Base-by-base conservation (phyloP, 2,329 filamentous ascomycete genomes). In the Monosporascus sp. region DNA sequence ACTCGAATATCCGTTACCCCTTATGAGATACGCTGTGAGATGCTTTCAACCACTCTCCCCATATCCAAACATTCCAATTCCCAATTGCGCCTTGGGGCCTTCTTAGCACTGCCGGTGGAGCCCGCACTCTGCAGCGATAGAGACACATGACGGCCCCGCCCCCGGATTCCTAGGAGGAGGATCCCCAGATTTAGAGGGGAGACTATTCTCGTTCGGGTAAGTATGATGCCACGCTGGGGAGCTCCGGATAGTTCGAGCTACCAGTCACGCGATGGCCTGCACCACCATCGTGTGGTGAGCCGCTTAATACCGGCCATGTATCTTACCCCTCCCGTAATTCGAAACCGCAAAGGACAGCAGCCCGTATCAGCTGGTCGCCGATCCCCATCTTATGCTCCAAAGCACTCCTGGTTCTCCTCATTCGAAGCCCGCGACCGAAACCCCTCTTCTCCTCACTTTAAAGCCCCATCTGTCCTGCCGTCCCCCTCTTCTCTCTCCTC, bases 261-360 rank as follows among this genome's bases (percentile, higher is more conserved):
- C 52, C 51, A 48, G 61, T 66, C 64, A 66, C 62, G 62, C 63
- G 64, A 66, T 65, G 58, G 60, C 59, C 53, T 52, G 41, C 47
- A 18, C 18, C 55, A 60, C 58, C 58, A 62, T 59, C 59, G 49
- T 57, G 48, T 14, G 43, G 43, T 46, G 43, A 18, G 11, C 43
- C 11, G 24, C 17, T 24, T 46, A 46, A 46, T 46, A 46, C 17
- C n/a, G n/a, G 24, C 43, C 2, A 46, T 46, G 43, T 46, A 46
- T 46, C 22, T 41, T 46, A 59, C 57, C 58, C 55, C 57, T 50
- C 57, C 55, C 54, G 55, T 52, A 55, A 56, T 55, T 56, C 57
- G 55, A 55, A 57, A 57, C 54, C 48, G 17, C 49, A 55, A 35
- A 51, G 31, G 18, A 48, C 41, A 51, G 50, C 51, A 47, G 56